Base-by-base conservation (phyloP, 1,284 basidiomycete genomes). In the Puccinia novopanici region DNA sequence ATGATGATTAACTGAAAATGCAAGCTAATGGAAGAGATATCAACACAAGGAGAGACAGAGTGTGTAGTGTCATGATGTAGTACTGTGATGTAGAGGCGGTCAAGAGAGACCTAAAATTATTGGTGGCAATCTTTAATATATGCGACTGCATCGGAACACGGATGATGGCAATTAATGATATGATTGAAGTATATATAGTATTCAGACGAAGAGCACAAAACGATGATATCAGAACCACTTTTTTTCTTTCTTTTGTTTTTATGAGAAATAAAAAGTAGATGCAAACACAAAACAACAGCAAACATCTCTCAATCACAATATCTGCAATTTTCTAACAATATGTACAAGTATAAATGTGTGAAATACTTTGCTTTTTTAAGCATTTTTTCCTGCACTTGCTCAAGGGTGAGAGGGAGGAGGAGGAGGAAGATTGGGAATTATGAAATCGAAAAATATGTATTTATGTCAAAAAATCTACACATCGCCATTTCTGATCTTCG, bases 281-380 rank as follows among this genome's bases (percentile, higher is more conserved):
- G 59, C 59, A 63, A 63, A 63, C 59, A 63, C 34, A 63, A 63
- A 63, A 63, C 59, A 63, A 63, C 59, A 63, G 57, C 57, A 59
- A 59, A 59, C 37, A n/a, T 13, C 40, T 63, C 59, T 63, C 34
- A 34, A 40, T 6, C 59, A 61, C 57, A 63, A 30, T 59, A 59
- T 59, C 15, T 59, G 34, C 57, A 59, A 59, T 37, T 59, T 30
- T 59, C 34, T 17, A 57, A 40, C 34, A 40, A 34, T 61, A 9
- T 61, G n/a, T 3, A 52, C 45, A 45, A 15, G 45, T 8, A 45
- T 54, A 5, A 19, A 13, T 54, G 9, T 57, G 24, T 57, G 6
- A 27, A 8, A n/a, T 8, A 10, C 37, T 61, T 61, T 61, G n/a
- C n/a, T n/a, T n/a, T 61, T 61, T 27, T 19, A n/a, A 27, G 57